Conservation (phyloP, 495 filamentous ascomycete species). For the Podospora comata region DNA sequence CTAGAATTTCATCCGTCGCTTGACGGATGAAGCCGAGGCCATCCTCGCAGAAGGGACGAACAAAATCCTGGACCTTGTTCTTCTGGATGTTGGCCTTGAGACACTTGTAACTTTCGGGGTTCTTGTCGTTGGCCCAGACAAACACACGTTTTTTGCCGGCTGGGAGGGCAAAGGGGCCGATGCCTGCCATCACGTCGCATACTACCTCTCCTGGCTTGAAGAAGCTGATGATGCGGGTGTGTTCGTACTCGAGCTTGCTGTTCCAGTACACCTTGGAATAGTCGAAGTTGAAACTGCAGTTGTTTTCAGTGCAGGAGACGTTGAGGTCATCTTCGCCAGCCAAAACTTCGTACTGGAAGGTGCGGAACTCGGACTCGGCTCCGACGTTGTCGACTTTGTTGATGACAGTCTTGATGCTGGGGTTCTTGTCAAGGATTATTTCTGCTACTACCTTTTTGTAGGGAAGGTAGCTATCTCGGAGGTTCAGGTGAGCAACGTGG, state of each 20-base stretch:
- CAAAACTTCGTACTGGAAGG: slow-evolving; percentile 90
- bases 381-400: slow-evolving; percentile 92
- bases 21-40: slow-evolving; percentile 74
- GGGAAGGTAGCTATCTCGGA: slow-evolving; percentile 71
- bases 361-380: slow-evolving; percentile 77
- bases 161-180: slow-evolving; percentile 92
- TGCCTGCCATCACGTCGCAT: slow-evolving; percentile 95
- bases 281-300: slow-evolving; percentile 66
- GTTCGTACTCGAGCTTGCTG: slow-evolving; percentile 80
- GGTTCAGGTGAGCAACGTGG: slow-evolving; percentile 87
- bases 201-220: slow-evolving; percentile 85
- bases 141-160: slow-evolving; percentile 88
- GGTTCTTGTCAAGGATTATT: slow-evolving; percentile 85
- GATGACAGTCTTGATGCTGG: slow-evolving; percentile 76
- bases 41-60: slow-evolving; percentile 75
- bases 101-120: slow-evolving; percentile 76
- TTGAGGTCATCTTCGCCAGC: slow-evolving; percentile 74
- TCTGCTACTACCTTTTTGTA: slow-evolving; percentile 82
- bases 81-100: slow-evolving; percentile 64
- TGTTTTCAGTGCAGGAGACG: slow-evolving; percentile 65
- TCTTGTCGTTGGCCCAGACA: slow-evolving; percentile 96
- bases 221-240: slow-evolving; percentile 70
- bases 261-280: slow-evolving; percentile 98
- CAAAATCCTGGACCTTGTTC: slow-evolving; percentile 77
- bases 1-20: slow-evolving; percentile 61